phyloP scores from a whole-genome alignment of 1,284 basidiomycete genomes.

The Cystobasidiaceae sp. region DNA sequence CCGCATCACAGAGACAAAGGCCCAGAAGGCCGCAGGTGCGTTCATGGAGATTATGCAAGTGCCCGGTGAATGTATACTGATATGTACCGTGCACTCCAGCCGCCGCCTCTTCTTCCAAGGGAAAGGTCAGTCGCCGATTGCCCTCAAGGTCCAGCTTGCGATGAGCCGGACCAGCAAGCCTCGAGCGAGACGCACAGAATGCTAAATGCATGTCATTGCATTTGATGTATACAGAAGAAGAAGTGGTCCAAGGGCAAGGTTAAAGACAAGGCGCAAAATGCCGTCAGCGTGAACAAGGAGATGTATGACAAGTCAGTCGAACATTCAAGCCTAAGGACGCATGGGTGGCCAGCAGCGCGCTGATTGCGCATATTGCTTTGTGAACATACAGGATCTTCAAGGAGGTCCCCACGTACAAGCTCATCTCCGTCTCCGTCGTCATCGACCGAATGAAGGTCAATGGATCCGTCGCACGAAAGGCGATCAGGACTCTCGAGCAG shows the following conservation, averaged over 20 bases:
- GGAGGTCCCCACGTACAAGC: slow-evolving; percentile 99
- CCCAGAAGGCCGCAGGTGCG: slow-evolving; percentile 24
- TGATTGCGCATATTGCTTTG: slow-evolving; percentile 67
- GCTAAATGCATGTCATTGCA: slow-evolving; percentile 7
- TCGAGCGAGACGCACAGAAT: background rate
- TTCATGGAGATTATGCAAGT: background rate
- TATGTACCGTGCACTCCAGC: background rate
- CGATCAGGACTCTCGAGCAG: slow-evolving; percentile 89
- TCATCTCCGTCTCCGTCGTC: slow-evolving; percentile 86
- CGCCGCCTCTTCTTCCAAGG: slow-evolving; percentile 29
- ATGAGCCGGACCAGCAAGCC: background rate
- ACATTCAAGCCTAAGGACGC: no score
- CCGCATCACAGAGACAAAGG: slow-evolving; percentile 23
- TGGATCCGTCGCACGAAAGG: slow-evolving; percentile 87
- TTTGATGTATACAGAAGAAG: slow-evolving; percentile 38
- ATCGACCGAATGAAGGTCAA: slow-evolving; percentile 97
- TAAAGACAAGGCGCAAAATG: slow-evolving; percentile 57
- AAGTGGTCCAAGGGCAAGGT: slow-evolving; percentile 42
- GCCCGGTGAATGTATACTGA: background rate
- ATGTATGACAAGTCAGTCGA: slow-evolving; percentile 44
- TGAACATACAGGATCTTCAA: slow-evolving; percentile 75
- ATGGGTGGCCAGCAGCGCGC: no score
- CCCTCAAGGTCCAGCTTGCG: background rate
- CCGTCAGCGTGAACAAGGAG: slow-evolving; percentile 84
- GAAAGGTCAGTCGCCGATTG: slow-evolving; percentile 23